Conservation (phyloP, 2,329 filamentous ascomycete genomes). For the Ceratocystis alfenasii region DNA sequence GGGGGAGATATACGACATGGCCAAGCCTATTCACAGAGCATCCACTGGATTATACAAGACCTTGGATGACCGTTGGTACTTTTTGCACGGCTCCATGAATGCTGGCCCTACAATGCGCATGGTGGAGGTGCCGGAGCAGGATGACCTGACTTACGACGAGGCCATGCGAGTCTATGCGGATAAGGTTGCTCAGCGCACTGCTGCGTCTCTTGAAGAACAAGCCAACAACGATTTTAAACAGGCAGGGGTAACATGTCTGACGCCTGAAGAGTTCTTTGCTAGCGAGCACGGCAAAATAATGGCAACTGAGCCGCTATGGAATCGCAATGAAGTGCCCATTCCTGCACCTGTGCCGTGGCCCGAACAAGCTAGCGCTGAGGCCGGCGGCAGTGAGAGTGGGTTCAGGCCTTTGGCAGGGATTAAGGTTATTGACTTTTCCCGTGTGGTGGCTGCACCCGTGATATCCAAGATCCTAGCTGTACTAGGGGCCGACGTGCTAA, state of each 20-base stretch:
- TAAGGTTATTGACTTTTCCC: conserved; percentile 62
- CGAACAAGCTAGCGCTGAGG: conserved; percentile 5
- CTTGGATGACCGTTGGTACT: conserved; percentile 24
- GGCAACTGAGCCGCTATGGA: conserved; percentile 23
- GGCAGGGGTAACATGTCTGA: conserved; percentile 26
- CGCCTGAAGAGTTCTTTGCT: conserved; percentile 25
- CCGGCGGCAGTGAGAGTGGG: neutral
- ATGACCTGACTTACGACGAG: conserved; percentile 23
- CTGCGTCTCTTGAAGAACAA: conserved; percentile 24
- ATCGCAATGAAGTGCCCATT: conserved; percentile 15
- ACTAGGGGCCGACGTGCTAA: conserved; percentile 62
- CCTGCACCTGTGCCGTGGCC: conserved; percentile 22
- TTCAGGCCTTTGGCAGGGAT: conserved; percentile 43
- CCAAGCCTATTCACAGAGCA: conserved; percentile 27
- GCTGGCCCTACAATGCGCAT: conserved; percentile 23
- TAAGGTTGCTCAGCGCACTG: conserved; percentile 23
- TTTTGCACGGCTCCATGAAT: conserved; percentile 25
- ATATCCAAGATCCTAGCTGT: conserved; percentile 61
- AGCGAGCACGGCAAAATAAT: conserved; percentile 27
- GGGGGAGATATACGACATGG: conserved; percentile 19
- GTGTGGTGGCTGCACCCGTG: conserved; percentile 64
- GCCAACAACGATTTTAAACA: conserved; percentile 25
- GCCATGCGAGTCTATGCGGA: conserved; percentile 25
- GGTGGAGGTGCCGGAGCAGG: conserved; percentile 23
- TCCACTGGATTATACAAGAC: conserved; percentile 25